These are phyloP conservation scores for Bruguiera parviflora DNA, from an alignment of 345 rosid species.

Conservation along the genomic window DNA sequence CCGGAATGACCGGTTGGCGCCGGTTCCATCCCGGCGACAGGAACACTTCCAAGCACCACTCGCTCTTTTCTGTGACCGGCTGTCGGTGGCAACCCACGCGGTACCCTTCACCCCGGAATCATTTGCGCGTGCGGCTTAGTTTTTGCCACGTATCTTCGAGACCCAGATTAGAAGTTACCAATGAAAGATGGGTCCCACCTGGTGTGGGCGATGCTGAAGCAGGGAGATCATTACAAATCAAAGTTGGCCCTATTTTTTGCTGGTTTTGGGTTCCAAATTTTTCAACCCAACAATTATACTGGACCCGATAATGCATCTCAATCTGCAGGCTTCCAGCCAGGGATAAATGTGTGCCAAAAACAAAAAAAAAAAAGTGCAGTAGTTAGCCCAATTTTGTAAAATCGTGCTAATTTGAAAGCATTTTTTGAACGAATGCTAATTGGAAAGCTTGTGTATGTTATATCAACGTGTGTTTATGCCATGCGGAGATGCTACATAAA, in stretches of 20 bases:
- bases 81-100: conserved; percentile 11
- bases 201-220: not conserved
- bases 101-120: not conserved
- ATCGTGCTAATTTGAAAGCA: too few relatives aligned
- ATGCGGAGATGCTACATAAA: too few relatives aligned
- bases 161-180: too few relatives aligned
- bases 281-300: not conserved
- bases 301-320: not conserved
- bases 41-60: conserved; percentile 1
- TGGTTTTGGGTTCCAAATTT: not conserved
- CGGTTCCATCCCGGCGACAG: conserved; percentile 58
- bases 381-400: too few relatives aligned
- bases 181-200: not conserved
- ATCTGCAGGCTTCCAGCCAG: too few relatives aligned
- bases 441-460: too few relatives aligned
- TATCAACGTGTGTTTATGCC: too few relatives aligned
- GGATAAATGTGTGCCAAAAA: too few relatives aligned
- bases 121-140: not conserved
- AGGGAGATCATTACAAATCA: not conserved
- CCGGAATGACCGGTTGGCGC: conserved; percentile 53
- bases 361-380: too few relatives aligned
- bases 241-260: not conserved
- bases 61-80: conserved; percentile 2
- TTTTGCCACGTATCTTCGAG: conserved; percentile 17
- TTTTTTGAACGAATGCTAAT: too few relatives aligned